phyloP scores from a whole-genome alignment of 192 early-diverging fungal genomes.

The Entomortierella parvispora region DNA sequence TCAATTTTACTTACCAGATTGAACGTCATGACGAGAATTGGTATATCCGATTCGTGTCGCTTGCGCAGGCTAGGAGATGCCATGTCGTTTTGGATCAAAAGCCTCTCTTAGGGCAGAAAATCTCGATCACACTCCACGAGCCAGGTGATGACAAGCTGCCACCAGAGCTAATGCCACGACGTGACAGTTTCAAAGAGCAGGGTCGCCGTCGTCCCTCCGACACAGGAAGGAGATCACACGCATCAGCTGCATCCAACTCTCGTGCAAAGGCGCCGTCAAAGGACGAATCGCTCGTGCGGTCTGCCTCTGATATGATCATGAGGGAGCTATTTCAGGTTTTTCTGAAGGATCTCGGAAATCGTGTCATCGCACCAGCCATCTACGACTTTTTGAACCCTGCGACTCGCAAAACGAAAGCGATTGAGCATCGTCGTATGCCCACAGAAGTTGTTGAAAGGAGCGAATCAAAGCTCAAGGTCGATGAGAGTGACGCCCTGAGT shows the following conservation, averaged over 20 bases:
- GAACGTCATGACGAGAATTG: constrained; percentile 65
- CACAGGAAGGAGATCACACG: constrained; percentile 11
- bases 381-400: constrained; percentile 62
- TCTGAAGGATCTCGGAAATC: constrained; percentile 61
- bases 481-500: neutral
- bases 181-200: constrained; percentile 18
- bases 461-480: neutral
- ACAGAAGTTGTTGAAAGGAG: constrained; percentile 9
- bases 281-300: constrained; percentile 40
- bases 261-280: constrained; percentile 30
- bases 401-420: constrained; percentile 27
- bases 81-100: constrained; percentile 52
- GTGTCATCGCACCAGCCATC: constrained; percentile 59
- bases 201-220: constrained; percentile 38
- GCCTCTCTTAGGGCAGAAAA: constrained; percentile 53
- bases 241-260: constrained; percentile 5
- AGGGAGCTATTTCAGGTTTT: constrained; percentile 63
- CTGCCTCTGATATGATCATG: constrained; percentile 56
- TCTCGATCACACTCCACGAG: constrained; percentile 50
- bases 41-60: constrained; percentile 62
- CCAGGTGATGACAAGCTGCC: constrained; percentile 38
- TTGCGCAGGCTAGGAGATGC: constrained; percentile 51
- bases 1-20: constrained; percentile 35
- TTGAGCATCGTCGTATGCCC: constrained; percentile 6
- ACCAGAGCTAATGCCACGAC: constrained; percentile 30